Evolutionary conservation across 257 asterid genomes (phyloP).

Genomic region (Petrea volubilis): DNA sequence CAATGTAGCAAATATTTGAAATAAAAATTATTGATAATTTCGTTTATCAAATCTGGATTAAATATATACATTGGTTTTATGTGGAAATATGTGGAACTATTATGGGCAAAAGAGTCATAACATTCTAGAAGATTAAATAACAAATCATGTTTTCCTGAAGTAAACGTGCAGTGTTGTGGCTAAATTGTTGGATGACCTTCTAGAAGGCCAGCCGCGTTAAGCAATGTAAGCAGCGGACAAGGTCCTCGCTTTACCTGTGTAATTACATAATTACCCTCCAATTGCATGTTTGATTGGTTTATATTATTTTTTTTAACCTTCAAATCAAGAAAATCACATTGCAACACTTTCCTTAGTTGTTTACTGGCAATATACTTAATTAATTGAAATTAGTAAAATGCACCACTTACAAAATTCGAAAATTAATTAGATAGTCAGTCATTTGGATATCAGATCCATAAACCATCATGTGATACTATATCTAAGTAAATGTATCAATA

Average conservation of each 20-base stretch:
- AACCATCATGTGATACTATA: no score
- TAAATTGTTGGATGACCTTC: conserved; percentile 22
- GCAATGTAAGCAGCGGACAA: background rate
- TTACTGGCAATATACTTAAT: no score
- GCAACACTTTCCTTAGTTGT: no score
- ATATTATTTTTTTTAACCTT: no score
- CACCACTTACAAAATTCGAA: no score
- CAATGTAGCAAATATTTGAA: background rate
- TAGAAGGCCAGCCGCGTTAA: conserved; percentile 26
- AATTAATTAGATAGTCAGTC: no score
- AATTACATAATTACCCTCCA: background rate
- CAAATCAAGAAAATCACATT: no score
- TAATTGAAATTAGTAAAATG: no score
- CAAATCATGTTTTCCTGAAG: background rate
- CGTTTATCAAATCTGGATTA: background rate
- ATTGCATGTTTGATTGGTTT: background rate
- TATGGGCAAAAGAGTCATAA: background rate
- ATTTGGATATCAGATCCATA: no score
- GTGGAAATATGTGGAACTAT: background rate
- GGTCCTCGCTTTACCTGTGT: background rate
- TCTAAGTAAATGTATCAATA: no score
- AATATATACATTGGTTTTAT: background rate
- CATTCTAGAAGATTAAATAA: background rate
- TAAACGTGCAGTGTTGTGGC: background rate
- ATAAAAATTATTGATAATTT: background rate